Base-by-base conservation (phyloP, 306 rosid genomes). In the Comarum palustre region DNA sequence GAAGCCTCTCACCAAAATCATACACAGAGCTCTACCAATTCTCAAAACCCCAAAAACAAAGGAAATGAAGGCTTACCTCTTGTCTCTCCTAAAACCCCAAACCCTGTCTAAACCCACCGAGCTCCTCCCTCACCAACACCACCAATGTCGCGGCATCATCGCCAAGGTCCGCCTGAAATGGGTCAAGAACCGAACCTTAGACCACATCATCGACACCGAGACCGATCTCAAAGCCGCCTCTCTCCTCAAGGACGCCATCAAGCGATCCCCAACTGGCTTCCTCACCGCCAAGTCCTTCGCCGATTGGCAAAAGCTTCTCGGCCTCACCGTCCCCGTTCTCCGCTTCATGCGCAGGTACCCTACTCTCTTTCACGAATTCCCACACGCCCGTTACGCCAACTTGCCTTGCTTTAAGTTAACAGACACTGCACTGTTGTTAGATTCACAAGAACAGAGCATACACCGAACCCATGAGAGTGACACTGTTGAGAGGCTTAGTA, bases 321-420 rank as follows among this genome's bases (percentile, higher is more conserved):
- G 98, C 62, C 96, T 92, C 66, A 90, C 98, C 22, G 80, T 94
- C 77, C 98, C 98, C 1, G 95, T 94, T 25, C 86, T 89, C 63
- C 97, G 98, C 3, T 94, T 94, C 90, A 73, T 89, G 69, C 91
- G 97, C 61, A 82, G 98, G 78, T 94, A 91, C 66, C 97, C 98
- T 1, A 87, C 90, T 43, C 87, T 91, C 65, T 94, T 91, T 65
- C 86, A 84, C 8, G 96, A 94, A 78, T 91, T 91, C 74, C 97
- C 97, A 4, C 97, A 91, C 63, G 76, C 95, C 75, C 90, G 90
- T 16, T 89, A 95, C 80, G 79, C 88, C 36, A 86, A 62, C 68
- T 69, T 91, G 67, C 91, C 93, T 32, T 94, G 95, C 80, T 91
- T 94, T 73, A 83, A 83, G 63, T 68, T 91, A 65, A 88, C 96